Evolutionary conservation across 1,284 basidiomycete species (phyloP).

Genomic region (Leccinum variabile): DNA sequence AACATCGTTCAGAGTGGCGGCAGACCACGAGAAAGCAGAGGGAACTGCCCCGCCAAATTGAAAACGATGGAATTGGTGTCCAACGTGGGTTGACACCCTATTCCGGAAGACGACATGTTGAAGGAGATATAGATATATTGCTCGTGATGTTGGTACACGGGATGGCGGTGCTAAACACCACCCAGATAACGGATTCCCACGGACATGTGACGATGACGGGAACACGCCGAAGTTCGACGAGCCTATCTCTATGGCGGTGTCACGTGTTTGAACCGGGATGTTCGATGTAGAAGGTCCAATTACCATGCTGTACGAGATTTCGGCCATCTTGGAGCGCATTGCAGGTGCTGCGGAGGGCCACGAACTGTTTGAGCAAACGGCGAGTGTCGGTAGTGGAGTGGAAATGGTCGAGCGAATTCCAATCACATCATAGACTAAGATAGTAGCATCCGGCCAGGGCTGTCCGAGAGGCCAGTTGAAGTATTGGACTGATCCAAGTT

Average conservation of each 20-base stretch:
- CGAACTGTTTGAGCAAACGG: slow-evolving; percentile 72
- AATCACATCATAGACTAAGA: slow-evolving; percentile 59
- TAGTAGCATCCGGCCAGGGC: slow-evolving; percentile 68
- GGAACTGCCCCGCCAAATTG: slow-evolving; percentile 50
- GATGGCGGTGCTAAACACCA: slow-evolving; percentile 70
- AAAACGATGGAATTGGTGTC: slow-evolving; percentile 47
- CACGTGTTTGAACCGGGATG: slow-evolving; percentile 77
- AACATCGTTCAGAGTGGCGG: slow-evolving; percentile 68
- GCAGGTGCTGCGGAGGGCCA: slow-evolving; percentile 67
- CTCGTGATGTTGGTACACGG: slow-evolving; percentile 64
- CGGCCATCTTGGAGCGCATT: slow-evolving; percentile 82
- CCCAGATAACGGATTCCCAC: no score
- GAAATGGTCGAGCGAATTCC: slow-evolving; percentile 90
- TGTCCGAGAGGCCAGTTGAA: slow-evolving; percentile 84
- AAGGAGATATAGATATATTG: slow-evolving; percentile 49
- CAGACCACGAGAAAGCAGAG: slow-evolving; percentile 68
- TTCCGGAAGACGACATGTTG: slow-evolving; percentile 67
- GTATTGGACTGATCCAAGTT: slow-evolving; percentile 85
- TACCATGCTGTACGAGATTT: slow-evolving; percentile 74
- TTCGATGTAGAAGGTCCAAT: slow-evolving; percentile 77
- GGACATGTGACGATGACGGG: no score
- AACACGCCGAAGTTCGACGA: slow-evolving; percentile 39
- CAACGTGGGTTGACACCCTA: slow-evolving; percentile 57
- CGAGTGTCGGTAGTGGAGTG: slow-evolving; percentile 81
- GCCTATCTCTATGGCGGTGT: slow-evolving; percentile 79